Conservation (phyloP, 1,139 yeast genomes). For the Wickerhamomyces sp. region DNA sequence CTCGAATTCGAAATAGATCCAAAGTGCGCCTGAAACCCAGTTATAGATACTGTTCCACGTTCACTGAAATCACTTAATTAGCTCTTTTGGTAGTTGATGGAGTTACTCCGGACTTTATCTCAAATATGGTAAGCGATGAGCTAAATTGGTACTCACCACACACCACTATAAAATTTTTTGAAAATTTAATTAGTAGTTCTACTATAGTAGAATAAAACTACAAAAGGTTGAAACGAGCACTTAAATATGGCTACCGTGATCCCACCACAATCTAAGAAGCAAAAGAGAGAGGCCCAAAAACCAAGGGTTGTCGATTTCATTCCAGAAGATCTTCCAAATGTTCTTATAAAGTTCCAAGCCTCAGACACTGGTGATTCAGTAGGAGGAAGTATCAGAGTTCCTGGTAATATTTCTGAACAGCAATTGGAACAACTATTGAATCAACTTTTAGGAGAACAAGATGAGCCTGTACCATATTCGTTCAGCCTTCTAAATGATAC, state of each 20-base stretch:
- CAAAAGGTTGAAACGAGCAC: too few species aligned
- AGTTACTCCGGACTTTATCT: too few species aligned
- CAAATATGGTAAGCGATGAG: too few species aligned
- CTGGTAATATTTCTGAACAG: constrained; percentile 80
- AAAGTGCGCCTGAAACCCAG: too few species aligned
- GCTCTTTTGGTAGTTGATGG: too few species aligned
- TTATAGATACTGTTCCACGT: too few species aligned
- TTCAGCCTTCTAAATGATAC: constrained; percentile 59
- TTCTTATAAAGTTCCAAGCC: constrained; percentile 84
- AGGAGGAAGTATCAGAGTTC: constrained; percentile 86
- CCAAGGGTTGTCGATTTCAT: constrained; percentile 70
- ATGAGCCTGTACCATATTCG: constrained; percentile 87
- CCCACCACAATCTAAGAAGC: constrained; percentile 93
- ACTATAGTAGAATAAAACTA: too few species aligned
- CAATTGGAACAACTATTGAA: constrained; percentile 87
- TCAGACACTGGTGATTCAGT: constrained; percentile 88
- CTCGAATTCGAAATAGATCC: too few species aligned
- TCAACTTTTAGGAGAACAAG: constrained; percentile 54
- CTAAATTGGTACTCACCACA: too few species aligned
- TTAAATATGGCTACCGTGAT: constrained; percentile 77
- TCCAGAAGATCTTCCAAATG: constrained; percentile 82
- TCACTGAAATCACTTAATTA: too few species aligned
- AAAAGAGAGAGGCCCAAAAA: constrained; percentile 76
- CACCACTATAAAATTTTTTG: too few species aligned
- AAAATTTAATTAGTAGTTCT: too few species aligned